phyloP scores from a whole-genome alignment of 371 early-diverging fungal genomes.

The Mortierella polycephala region DNA sequence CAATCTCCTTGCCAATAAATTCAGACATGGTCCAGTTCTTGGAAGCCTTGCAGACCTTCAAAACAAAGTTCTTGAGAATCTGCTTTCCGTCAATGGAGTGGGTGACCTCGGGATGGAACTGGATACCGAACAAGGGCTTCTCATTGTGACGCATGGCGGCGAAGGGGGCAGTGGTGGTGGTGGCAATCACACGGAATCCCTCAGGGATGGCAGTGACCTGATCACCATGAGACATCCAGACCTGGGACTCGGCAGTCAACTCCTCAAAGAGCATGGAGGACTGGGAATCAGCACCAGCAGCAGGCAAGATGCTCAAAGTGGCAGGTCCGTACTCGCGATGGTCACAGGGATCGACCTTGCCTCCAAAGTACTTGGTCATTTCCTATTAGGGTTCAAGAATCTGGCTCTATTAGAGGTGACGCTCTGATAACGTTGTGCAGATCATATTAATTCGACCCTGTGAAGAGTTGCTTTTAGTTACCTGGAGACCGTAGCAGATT shows the following conservation, averaged over 20 bases:
- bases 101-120: constrained; percentile 98
- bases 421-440: too few relatives aligned
- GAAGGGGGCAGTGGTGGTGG: constrained; percentile 88
- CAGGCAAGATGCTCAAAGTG: constrained; percentile 68
- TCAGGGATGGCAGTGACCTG: constrained; percentile 85
- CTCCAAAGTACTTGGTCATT: constrained; percentile 89
- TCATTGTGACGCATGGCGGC: constrained; percentile 87
- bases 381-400: constrained; percentile 62
- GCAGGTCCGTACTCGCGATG: constrained; percentile 97
- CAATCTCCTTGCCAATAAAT: constrained; percentile 97
- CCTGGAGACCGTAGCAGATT: constrained; percentile 97
- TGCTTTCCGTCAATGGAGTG: constrained; percentile 91
- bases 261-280: constrained; percentile 78
- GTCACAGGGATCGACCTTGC: constrained; percentile 86
- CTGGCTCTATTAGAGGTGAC: background rate
- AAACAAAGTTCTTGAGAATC: constrained; percentile 92
- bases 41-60: constrained; percentile 84
- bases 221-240: constrained; percentile 99
- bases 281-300: constrained; percentile 36
- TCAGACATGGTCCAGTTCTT: constrained; percentile 94
- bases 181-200: constrained; percentile 87
- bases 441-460: too few relatives aligned
- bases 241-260: constrained; percentile 68
- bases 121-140: constrained; percentile 90
- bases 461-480: constrained; percentile 17